Evolutionary conservation across 2,329 filamentous ascomycete species (phyloP), one percentile per base, ranked within the genome.

Genomic region (Colletotrichum australisinense): DNA sequence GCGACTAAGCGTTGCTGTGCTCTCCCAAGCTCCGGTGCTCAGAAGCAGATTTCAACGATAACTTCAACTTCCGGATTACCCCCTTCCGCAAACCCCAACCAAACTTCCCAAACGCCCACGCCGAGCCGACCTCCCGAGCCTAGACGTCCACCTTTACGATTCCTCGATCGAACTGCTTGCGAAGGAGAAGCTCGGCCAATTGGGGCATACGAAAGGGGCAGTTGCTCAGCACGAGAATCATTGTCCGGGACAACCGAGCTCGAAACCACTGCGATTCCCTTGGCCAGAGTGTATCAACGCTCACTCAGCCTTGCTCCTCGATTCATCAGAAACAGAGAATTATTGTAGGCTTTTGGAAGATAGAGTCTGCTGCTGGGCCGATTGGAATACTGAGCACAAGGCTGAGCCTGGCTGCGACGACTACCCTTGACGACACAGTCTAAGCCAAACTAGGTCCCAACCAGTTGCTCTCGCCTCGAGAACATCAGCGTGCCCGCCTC

Each of bases 11-110:
- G 62, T 53, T 35, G 38, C 52, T 24, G 22, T 69, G 69, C 59
- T 58, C 59, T 57, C 35, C 38, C 22, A 53, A 74, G 67, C 68
- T 71, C 68, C 30, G 32, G n/a, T 49, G 62, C 46, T 7, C 26
- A 12, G 46, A 42, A 63, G 59, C 62, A 74, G 63, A 72, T 67
- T 74, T 72, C 63, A 59, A 63, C 68, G 63, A 72, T 66, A 72
- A 68, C 72, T 74, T 72, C 72, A 63, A 60, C 28, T 38, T 72
- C 62, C 58, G 26, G 19, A 59, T 32, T 24, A 22, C 35, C 16
- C 58, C 35, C 67, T 73, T 73, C 70, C 26, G 8, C 60, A 57
- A 70, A 38, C 67, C 55, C 60, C 32, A 46, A 30, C 53, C 65
- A 62, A 32, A 24, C 63, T 16, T 19, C 38, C 56, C 6, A 30